Percentiles rank a stretch among this genome's conserved stretches.
Evolutionary conservation across 176 grass and related monocot species (phyloP).

Genomic region (Tuctoria greenei): DNA sequence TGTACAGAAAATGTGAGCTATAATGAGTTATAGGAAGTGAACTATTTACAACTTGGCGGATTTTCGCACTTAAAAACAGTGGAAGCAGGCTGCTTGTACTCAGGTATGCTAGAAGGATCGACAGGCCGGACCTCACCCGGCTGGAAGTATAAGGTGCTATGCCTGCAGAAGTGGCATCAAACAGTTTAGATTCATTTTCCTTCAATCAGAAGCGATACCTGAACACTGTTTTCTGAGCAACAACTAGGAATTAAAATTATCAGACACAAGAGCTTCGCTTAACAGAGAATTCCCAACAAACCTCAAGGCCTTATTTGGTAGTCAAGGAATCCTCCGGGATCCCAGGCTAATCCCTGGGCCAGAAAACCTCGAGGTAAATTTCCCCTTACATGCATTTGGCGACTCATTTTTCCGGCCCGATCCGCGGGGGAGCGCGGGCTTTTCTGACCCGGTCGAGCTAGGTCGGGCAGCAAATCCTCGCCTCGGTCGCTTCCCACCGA

Average conservation of each 20-base stretch:
- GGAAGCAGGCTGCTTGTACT: conserved; percentile 88
- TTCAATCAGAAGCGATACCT: not conserved
- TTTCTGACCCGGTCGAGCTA: too few species aligned
- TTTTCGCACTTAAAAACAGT: conserved; percentile 81
- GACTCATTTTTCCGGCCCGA: too few species aligned
- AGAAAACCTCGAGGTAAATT: too few species aligned
- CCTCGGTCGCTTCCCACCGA: too few species aligned
- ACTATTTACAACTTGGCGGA: conserved; percentile 80
- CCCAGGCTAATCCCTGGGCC: too few species aligned
- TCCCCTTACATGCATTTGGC: too few species aligned
- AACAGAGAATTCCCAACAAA: not conserved
- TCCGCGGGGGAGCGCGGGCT: too few species aligned
- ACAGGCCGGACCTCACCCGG: conserved; percentile 72
- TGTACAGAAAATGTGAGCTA: conserved; percentile 14
- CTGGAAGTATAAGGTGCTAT: conserved; percentile 70
- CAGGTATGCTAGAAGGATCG: conserved; percentile 86
- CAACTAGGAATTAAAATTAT: not conserved
- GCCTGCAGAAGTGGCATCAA: conserved; percentile 55
- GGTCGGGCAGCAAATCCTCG: too few species aligned
- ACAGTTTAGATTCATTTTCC: not conserved
- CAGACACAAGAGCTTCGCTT: not conserved
- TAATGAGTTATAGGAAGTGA: not conserved
- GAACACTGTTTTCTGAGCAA: not conserved
- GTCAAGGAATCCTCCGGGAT: too few species aligned
- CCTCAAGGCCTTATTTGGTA: too few species aligned